Percentiles rank a stretch among this genome's conserved stretches.
phyloP scores from a whole-genome alignment of 2,329 filamentous ascomycete species.

The Acrocalymma vagum region DNA sequence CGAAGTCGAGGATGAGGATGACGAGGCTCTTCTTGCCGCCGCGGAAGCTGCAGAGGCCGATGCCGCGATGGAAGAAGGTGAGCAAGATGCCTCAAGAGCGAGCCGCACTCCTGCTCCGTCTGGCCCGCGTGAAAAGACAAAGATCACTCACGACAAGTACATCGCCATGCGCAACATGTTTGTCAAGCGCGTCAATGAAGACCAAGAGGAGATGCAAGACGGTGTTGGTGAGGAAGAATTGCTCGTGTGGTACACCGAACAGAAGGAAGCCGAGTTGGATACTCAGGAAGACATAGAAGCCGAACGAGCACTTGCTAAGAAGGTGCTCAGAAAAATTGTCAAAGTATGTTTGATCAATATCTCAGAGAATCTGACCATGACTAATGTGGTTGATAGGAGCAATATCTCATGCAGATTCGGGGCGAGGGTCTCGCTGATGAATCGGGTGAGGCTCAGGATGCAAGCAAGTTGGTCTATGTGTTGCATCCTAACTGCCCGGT shows the following conservation, averaged over 20 bases:
- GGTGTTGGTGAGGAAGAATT: conserved; percentile 86
- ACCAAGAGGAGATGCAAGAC: conserved; percentile 78
- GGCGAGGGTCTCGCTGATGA: conserved; percentile 90
- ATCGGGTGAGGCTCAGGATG: conserved; percentile 64
- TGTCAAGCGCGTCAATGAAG: conserved; percentile 82
- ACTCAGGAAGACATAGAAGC: conserved; percentile 81
- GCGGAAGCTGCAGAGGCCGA: conserved; percentile 60
- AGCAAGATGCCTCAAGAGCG: conserved; percentile 46
- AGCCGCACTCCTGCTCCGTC: conserved; percentile 50
- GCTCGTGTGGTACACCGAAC: conserved; percentile 89
- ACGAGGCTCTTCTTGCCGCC: conserved; percentile 63
- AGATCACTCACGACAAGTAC: conserved; percentile 96
- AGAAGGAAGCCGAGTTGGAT: conserved; percentile 83
- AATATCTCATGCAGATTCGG: conserved; percentile 68
- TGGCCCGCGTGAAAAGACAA: conserved; percentile 70
- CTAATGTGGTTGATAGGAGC: conserved; percentile 57
- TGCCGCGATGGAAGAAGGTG: conserved; percentile 36
- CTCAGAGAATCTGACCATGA: background rate
- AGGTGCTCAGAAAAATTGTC: conserved; percentile 95
- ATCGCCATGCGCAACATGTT: conserved; percentile 88
- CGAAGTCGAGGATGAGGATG: conserved; percentile 85
- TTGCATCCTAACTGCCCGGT: conserved; percentile 93
- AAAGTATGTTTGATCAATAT: conserved; percentile 69
- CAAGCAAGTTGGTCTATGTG: conserved; percentile 75
- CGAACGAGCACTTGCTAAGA: conserved; percentile 76